Conservation (phyloP, 2,329 filamentous ascomycete species). For the Zymoseptoria tritici region DNA sequence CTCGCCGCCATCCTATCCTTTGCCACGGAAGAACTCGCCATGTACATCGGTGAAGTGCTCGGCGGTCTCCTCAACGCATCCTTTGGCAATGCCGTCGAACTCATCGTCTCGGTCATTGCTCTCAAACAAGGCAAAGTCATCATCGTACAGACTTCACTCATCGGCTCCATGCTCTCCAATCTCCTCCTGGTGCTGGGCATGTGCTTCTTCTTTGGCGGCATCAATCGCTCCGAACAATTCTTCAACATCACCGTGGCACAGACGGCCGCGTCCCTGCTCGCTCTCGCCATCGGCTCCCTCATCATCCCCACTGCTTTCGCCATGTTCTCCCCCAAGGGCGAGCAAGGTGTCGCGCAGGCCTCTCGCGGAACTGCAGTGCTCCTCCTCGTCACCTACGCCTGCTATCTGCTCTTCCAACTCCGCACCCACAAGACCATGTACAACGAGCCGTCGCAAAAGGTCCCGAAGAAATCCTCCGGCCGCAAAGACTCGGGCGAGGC, state of each 20-base stretch:
- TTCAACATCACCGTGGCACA: conserved; percentile 93
- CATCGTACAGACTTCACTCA: conserved; percentile 87
- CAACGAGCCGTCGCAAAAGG: conserved; percentile 71
- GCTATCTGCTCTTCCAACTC: conserved; percentile 85
- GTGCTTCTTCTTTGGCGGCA: conserved; percentile 82
- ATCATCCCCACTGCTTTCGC: conserved; percentile 89
- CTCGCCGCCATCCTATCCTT: conserved; percentile 80
- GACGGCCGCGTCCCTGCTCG: conserved; percentile 73
- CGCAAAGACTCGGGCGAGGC: conserved; percentile 45
- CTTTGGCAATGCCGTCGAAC: conserved; percentile 58
- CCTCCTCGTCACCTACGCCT: conserved; percentile 72
- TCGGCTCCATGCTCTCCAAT: conserved; percentile 88
- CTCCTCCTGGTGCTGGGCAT: conserved; percentile 81
- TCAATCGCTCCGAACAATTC: conserved; percentile 71
- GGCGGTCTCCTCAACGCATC: conserved; percentile 85
- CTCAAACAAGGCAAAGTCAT: conserved; percentile 64
- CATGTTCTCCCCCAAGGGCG: conserved; percentile 32
- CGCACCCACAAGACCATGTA: conserved; percentile 77
- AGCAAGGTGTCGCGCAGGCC: conserved; percentile 33
- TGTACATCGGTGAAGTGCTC: conserved; percentile 69
- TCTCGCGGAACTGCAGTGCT: conserved; percentile 73
- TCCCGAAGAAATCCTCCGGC: conserved; percentile 48
- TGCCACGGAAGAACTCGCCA: conserved; percentile 82
- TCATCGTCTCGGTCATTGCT: conserved; percentile 69
- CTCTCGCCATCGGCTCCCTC: conserved; percentile 69